Percentiles rank a stretch among this genome's conserved stretches.
These are phyloP conservation scores for Ceratocystis colombiana DNA, from an alignment of 2,329 filamentous ascomycete genomes.

Conservation along the genomic window DNA sequence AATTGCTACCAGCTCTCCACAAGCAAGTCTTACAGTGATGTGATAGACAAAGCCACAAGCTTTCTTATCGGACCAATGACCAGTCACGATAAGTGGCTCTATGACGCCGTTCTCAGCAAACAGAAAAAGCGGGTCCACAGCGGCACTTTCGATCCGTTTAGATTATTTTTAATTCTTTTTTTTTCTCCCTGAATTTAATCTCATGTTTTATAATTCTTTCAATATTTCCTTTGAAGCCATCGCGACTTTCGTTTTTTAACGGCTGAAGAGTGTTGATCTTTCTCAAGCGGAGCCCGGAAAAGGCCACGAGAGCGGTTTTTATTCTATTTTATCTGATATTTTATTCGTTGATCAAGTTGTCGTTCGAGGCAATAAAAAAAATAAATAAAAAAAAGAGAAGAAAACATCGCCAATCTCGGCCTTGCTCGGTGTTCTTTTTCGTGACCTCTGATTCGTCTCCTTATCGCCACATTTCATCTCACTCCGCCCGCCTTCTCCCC, in stretches of 20 bases:
- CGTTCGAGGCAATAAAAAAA: too few species aligned
- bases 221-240: neutral
- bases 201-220: neutral
- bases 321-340: neutral
- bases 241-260: neutral
- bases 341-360: neutral
- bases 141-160: conserved; percentile 1
- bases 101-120: conserved; percentile 19
- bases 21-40: conserved; percentile 24
- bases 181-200: neutral
- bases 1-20: too few species aligned
- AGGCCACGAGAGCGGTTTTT: neutral
- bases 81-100: conserved; percentile 7
- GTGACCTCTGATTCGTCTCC: neutral
- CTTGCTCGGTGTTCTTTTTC: conserved; percentile 5
- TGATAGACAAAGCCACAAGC: neutral
- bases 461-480: neutral
- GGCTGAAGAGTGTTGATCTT: neutral
- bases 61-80: conserved; percentile 14
- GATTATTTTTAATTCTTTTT: conserved; percentile 1
- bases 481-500: neutral
- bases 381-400: neutral
- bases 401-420: neutral
- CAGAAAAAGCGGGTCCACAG: conserved; percentile 16
- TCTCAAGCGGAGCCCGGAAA: too few species aligned